Percentiles rank a stretch among this genome's conserved stretches.
phyloP scores from a whole-genome alignment of 805 yeast species.

The Metschnikowia proteae region DNA sequence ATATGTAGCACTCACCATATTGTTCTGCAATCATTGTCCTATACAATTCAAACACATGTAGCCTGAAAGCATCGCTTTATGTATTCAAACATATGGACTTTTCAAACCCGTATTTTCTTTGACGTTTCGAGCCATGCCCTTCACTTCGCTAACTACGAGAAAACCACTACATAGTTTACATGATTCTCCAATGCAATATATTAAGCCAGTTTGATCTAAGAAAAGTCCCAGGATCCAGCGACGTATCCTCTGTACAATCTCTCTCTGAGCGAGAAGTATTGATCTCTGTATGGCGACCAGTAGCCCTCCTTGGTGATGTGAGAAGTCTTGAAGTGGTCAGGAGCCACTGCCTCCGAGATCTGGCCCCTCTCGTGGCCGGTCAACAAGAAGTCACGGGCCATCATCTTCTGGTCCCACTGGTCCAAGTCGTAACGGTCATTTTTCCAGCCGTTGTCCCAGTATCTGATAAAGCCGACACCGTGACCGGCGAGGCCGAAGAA shows the following conservation, averaged over 20 bases:
- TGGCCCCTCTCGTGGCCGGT: constrained; percentile 76
- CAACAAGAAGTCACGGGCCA: constrained; percentile 72
- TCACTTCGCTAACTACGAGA: too few species aligned
- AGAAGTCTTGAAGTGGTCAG: constrained; percentile 73
- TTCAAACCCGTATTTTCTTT: too few species aligned
- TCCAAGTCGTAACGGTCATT: constrained; percentile 44
- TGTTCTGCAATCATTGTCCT: too few species aligned
- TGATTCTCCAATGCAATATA: constrained; percentile 1
- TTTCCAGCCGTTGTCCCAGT: constrained; percentile 49
- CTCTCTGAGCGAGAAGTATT: constrained; percentile 44
- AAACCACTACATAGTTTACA: too few species aligned
- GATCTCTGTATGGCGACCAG: constrained; percentile 47
- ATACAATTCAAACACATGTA: too few species aligned
- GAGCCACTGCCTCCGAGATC: constrained; percentile 61
- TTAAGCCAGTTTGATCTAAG: constrained; percentile 12
- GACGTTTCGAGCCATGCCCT: too few species aligned
- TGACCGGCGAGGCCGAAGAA: constrained; percentile 45
- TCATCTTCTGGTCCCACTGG: constrained; percentile 43
- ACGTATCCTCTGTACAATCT: constrained; percentile 46
- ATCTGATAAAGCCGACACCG: constrained; percentile 42
- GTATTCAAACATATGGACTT: too few species aligned
- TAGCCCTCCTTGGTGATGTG: constrained; percentile 34
- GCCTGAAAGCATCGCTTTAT: too few species aligned
- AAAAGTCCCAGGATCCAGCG: constrained; percentile 43
- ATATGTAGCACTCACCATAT: too few species aligned